Conservation (phyloP, 2,329 filamentous ascomycete species). For the Talaromyces sp. region DNA sequence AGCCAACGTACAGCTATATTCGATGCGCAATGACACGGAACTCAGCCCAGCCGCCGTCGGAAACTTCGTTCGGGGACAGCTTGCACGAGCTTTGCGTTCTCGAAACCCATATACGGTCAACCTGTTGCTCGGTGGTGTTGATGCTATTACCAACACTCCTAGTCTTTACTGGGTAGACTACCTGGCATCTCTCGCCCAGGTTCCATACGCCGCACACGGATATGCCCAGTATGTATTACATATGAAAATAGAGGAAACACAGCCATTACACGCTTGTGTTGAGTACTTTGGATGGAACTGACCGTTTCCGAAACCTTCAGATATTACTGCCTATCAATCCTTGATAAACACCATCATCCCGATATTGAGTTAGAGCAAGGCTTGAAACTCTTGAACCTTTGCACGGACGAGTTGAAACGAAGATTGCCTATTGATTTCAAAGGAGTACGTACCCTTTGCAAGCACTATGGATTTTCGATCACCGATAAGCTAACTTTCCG, state of each 20-base stretch:
- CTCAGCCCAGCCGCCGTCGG: conserved; percentile 84
- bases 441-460: conserved; percentile 57
- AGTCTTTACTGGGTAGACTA: conserved; percentile 97
- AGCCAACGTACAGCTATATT: conserved; percentile 96
- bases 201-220: conserved; percentile 95
- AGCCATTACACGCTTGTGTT: background rate
- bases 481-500: conserved; percentile 16
- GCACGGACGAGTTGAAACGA: conserved; percentile 94
- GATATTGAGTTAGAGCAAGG: conserved; percentile 86
- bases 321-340: conserved; percentile 96
- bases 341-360: conserved; percentile 98
- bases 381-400: conserved; percentile 87
- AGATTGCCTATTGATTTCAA: conserved; percentile 98
- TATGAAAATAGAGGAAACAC: too few species aligned
- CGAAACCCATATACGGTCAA: conserved; percentile 96
- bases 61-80: conserved; percentile 88
- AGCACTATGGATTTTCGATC: background rate
- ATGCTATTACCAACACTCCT: conserved; percentile 85
- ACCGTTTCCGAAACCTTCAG: conserved; percentile 39
- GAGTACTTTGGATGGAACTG: background rate
- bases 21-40: conserved; percentile 94
- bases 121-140: conserved; percentile 86
- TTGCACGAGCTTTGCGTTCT: conserved; percentile 84
- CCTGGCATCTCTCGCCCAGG: conserved; percentile 76
- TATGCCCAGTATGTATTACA: conserved; percentile 75